Percentiles rank a stretch among this genome's conserved stretches.
phyloP scores from a whole-genome alignment of 495 filamentous ascomycete species.

The Hapsidospora chrysogenum region DNA sequence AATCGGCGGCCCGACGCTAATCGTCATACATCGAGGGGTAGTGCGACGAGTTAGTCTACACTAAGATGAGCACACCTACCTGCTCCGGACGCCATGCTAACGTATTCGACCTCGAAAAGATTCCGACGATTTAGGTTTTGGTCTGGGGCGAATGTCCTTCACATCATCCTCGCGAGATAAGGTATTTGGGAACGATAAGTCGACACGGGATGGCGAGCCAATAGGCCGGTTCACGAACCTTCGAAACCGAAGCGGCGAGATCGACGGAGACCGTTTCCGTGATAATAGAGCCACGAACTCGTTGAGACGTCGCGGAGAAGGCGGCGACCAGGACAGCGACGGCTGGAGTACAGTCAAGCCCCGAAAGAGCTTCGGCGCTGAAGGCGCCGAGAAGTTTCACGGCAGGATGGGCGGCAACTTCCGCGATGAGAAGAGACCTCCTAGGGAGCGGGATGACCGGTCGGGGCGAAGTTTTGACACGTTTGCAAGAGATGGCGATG shows the following conservation, averaged over 20 bases:
- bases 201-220: conserved; percentile 31
- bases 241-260: conserved; percentile 47
- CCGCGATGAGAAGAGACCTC: conserved; percentile 18
- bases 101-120: conserved; percentile 16
- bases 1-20: conserved; percentile 43
- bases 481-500: conserved; percentile 30
- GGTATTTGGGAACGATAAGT: conserved; percentile 35
- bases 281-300: conserved; percentile 28
- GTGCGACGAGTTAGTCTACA: conserved; percentile 22
- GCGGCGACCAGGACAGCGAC: conserved; percentile 37
- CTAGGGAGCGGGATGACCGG: conserved; percentile 35
- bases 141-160: conserved; percentile 75
- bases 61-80: no score
- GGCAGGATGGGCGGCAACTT: conserved; percentile 34
- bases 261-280: conserved; percentile 36
- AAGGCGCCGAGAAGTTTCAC: conserved; percentile 45
- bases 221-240: conserved; percentile 50
- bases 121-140: conserved; percentile 72
- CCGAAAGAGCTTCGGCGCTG: conserved; percentile 45
- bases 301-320: conserved; percentile 24
- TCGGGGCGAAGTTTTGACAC: conserved; percentile 32
- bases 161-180: conserved; percentile 50
- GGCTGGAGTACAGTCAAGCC: conserved; percentile 45
- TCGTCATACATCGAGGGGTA: conserved; percentile 43
- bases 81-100: not conserved